A percentile compares a stretch with the other conserved stretches of the same genome.
Evolutionary conservation across 805 yeast species (phyloP).

Genomic region (Candida peoriensis): DNA sequence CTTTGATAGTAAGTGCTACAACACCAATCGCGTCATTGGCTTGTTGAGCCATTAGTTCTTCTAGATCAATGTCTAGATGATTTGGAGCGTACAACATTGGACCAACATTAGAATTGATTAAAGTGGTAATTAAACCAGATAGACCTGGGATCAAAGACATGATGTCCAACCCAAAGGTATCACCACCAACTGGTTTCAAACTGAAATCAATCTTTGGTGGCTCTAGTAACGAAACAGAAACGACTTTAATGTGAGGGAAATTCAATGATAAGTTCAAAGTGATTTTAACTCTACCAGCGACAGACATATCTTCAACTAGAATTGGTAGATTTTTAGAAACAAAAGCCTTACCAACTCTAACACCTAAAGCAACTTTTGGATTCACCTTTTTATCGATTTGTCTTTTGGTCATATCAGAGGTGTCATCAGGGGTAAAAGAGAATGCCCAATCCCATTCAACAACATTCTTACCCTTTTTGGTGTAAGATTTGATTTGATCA

Average conservation of each 20-base stretch:
- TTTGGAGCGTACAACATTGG: conserved; percentile 84
- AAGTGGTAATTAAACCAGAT: conserved; percentile 61
- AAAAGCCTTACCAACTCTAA: conserved; percentile 75
- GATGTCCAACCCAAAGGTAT: conserved; percentile 78
- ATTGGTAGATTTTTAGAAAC: conserved; percentile 74
- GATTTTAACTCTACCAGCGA: conserved; percentile 64
- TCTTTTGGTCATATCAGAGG: conserved; percentile 76
- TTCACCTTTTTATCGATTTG: conserved; percentile 66
- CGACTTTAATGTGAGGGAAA: conserved; percentile 76
- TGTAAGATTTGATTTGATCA: conserved; percentile 65
- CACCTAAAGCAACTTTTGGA: conserved; percentile 79
- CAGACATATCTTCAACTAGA: conserved; percentile 75
- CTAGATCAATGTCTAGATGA: conserved; percentile 69
- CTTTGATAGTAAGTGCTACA: conserved; percentile 55
- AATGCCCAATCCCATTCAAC: conserved; percentile 85
- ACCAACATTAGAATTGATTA: conserved; percentile 64
- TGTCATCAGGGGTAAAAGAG: conserved; percentile 75
- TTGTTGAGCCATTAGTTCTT: conserved; percentile 59
- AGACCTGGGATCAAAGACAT: conserved; percentile 84
- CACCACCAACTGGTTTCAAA: conserved; percentile 85
- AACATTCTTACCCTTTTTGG: conserved; percentile 59
- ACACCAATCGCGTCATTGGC: conserved; percentile 68
- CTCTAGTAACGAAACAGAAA: conserved; percentile 67
- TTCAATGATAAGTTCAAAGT: conserved; percentile 54
- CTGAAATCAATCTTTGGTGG: conserved; percentile 77